These are phyloP conservation scores for Escovopsis sp. DNA, from an alignment of 2,329 filamentous ascomycete genomes.

Conservation along the genomic window DNA sequence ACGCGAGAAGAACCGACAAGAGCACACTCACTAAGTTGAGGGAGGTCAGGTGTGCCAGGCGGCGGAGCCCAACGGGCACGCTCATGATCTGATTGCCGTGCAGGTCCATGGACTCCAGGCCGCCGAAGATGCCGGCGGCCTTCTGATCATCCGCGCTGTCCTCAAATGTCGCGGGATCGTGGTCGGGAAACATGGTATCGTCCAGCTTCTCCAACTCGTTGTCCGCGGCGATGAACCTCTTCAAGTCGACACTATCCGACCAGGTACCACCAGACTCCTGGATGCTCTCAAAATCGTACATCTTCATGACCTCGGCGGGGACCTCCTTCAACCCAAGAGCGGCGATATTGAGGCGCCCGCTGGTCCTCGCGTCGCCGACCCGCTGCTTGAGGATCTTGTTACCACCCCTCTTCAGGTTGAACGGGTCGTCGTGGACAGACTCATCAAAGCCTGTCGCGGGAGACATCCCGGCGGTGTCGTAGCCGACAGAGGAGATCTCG, in stretches of 20 bases:
- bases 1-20: neutral
- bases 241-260: constrained; percentile 84
- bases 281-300: constrained; percentile 69
- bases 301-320: constrained; percentile 67
- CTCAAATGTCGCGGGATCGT: constrained; percentile 37
- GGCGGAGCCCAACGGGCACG: constrained; percentile 60
- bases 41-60: constrained; percentile 57
- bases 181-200: constrained; percentile 66
- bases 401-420: constrained; percentile 48
- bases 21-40: constrained; percentile 56
- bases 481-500: constrained; percentile 1
- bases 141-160: constrained; percentile 43
- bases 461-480: constrained; percentile 25
- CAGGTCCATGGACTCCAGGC: constrained; percentile 65
- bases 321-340: constrained; percentile 68
- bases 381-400: constrained; percentile 58
- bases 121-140: constrained; percentile 63
- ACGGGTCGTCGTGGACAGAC: constrained; percentile 44
- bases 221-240: constrained; percentile 71
- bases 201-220: constrained; percentile 68
- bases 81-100: constrained; percentile 66
- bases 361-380: constrained; percentile 55
- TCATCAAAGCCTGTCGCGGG: constrained; percentile 30
- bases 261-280: constrained; percentile 53
- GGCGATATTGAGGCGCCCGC: constrained; percentile 76